Evolutionary conservation across 768 basidiomycete species (phyloP), one percentile per base, ranked within the genome.

Genomic region (Tylopilus sp.): DNA sequence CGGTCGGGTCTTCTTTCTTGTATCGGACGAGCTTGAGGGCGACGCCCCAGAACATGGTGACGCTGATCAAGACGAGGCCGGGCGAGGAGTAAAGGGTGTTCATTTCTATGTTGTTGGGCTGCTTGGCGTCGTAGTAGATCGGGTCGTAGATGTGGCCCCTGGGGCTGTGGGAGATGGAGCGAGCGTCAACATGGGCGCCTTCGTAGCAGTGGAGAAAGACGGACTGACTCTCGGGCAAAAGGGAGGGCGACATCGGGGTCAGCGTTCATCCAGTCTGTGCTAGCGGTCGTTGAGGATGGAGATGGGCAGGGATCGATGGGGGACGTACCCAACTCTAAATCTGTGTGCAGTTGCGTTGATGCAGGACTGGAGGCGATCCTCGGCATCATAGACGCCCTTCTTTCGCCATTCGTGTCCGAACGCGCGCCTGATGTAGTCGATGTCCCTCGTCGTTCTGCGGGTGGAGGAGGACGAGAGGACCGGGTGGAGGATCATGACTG

Each of bases 11-110:
- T 53, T 78, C 75, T 47, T 79, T 79, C 35, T 75, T 69, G 63
- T 84, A 88, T 6, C 86, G 75, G 18, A 85, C 83, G 11, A 88
- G 74, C 63, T 88, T 88, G 58, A 88, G 78, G 3, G 85, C 82
- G 38, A 88, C 78, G 1, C 80, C 79, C 86, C 86, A 88, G 53
- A 80, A 79, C 51, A 85, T 86, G 23, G 82, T 79, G 3, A 88
- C 84, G 53, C 79, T 81, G 60, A 87, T 67, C 44, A 82, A 67
- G 0, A 62, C 63, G 45, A 89, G 74, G 41, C 86, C 85, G 0
- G 69, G 68, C 1, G 80, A 79, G 1, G 69, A 68, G 67, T 76
- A 89, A 13, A 88, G 71, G 1, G 82, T 84, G 64, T 81, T 81
- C 51, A 74, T 66, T 3, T 65, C 61, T 21, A 79, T 55, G 61